Conservation (phyloP, 2,329 filamentous ascomycete genomes). For the Trichoderma koningii region DNA sequence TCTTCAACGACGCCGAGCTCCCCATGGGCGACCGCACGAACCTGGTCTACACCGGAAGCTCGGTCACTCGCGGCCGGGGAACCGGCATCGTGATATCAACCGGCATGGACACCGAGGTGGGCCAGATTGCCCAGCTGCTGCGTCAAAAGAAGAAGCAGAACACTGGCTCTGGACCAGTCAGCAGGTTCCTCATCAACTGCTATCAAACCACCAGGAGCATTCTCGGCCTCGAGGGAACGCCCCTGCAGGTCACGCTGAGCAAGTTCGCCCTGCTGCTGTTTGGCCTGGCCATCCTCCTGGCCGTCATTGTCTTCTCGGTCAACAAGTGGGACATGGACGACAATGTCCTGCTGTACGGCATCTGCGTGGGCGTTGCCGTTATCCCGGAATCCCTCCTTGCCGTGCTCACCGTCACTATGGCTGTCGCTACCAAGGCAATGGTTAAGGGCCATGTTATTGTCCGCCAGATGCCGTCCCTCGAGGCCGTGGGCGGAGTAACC, state of each 20-base stretch:
- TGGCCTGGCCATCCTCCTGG: conserved; percentile 64
- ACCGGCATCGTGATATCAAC: conserved; percentile 69
- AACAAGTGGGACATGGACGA: conserved; percentile 56
- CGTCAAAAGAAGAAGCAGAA: conserved; percentile 56
- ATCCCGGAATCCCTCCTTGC: conserved; percentile 69
- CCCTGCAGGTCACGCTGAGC: conserved; percentile 80
- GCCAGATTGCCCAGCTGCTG: conserved; percentile 71
- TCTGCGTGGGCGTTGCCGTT: conserved; percentile 63
- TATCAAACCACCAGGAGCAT: conserved; percentile 53
- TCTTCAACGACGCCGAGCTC: conserved; percentile 56
- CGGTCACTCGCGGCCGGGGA: conserved; percentile 70
- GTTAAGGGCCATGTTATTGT: conserved; percentile 66
- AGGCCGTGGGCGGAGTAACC: conserved; percentile 69
- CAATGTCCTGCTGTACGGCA: conserved; percentile 63
- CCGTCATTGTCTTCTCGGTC: conserved; percentile 63
- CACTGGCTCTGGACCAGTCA: conserved; percentile 46
- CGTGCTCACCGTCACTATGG: conserved; percentile 71
- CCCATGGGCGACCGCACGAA: conserved; percentile 71
- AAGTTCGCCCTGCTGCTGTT: conserved; percentile 84
- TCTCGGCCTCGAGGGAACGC: conserved; percentile 72
- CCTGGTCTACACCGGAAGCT: conserved; percentile 70
- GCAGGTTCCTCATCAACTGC: conserved; percentile 46
- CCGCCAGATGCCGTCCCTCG: conserved; percentile 64
- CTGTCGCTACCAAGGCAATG: conserved; percentile 66
- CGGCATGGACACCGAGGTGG: conserved; percentile 75